Evolutionary conservation across 2,329 filamentous ascomycete species (phyloP), one percentile per base, ranked within the genome.

Genomic region (Venturia effusa): DNA sequence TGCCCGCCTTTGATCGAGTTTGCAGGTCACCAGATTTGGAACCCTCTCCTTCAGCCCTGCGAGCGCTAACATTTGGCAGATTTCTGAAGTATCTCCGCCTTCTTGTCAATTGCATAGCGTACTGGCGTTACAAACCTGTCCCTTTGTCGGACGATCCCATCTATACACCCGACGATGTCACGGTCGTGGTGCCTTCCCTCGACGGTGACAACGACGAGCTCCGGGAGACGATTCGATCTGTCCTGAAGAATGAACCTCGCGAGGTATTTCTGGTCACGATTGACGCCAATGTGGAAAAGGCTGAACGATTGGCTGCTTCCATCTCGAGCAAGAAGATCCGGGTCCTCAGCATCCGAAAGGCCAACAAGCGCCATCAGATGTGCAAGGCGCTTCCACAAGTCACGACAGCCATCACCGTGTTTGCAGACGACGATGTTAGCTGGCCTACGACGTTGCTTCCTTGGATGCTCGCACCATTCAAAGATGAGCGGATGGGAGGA

Each of bases 361-460:
- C 93, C 69, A 97, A 97, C 79, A 97, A 97, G 80, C 88, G 93
- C 64, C 85, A 93, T 24, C 93, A 97, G 75, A 92, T 97, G 73
- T 95, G 91, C 74, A 85, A 91, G 72, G 93, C 92, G 3, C 89
- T 97, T 59, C 92, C 92, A 24, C 84, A 90, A 68, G 91, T 97
- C 65, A 82, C 80, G 68, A 97, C 93, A 0, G 79, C 83, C 61
- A 92, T 97, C 72, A 96, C 90, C 43, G 84, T 97, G 70, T 91
- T 97, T 79, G 92, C 92, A 32, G 93, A 97, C 73, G 93, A 97
- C 76, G 93, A 97, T 74, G 93, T 97, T 67, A 92, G 89, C 69
- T 96, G 93, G 89, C 92, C 92, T 3, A 80, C 82, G 19, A 94
- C 89, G 51, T 84, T 96, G 67, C 84, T 96, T 70, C 89, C 88